These are phyloP conservation scores for Umbelopsis sp. DNA, from an alignment of 371 early-diverging fungal genomes.

Conservation along the genomic window DNA sequence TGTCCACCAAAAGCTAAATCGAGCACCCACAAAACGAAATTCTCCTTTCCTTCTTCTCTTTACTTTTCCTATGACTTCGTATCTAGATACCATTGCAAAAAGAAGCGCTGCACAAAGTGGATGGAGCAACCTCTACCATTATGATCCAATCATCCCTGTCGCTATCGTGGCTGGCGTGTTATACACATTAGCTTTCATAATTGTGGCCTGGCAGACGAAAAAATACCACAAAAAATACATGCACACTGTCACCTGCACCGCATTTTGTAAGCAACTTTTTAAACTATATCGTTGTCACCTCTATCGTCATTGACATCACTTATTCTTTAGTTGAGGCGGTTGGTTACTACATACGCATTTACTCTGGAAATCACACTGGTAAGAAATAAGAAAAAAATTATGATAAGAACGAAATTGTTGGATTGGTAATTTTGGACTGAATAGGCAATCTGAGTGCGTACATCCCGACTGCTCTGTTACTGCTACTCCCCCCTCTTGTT, in stretches of 20 bases:
- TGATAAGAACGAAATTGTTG: not conserved
- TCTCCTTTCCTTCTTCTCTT: not conserved
- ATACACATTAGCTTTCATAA: not conserved
- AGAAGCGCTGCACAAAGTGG: not conserved
- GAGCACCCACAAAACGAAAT: not conserved
- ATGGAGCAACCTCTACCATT: slow-evolving; percentile 12
- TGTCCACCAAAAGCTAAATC: not conserved
- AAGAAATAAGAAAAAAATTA: not conserved
- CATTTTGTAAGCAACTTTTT: not conserved
- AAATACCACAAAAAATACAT: slow-evolving; percentile 6
- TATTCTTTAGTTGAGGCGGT: not conserved
- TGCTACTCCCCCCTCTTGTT: not conserved
- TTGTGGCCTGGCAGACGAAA: slow-evolving; percentile 3
- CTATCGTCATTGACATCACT: too few species aligned
- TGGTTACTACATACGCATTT: not conserved
- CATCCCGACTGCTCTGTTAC: slow-evolving; percentile 5
- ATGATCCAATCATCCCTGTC: slow-evolving; percentile 5
- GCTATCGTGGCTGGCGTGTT: not conserved
- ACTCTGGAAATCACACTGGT: slow-evolving; percentile 9
- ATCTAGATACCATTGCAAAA: not conserved
- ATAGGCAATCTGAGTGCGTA: not conserved
- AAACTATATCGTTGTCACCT: not conserved
- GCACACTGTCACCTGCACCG: slow-evolving; percentile 5
- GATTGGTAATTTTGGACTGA: not conserved
- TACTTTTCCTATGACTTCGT: not conserved